Percentiles rank a stretch among this genome's conserved stretches.
Conservation (phyloP, 2,329 filamentous ascomycete genomes). For the Metarhizium album region DNA sequence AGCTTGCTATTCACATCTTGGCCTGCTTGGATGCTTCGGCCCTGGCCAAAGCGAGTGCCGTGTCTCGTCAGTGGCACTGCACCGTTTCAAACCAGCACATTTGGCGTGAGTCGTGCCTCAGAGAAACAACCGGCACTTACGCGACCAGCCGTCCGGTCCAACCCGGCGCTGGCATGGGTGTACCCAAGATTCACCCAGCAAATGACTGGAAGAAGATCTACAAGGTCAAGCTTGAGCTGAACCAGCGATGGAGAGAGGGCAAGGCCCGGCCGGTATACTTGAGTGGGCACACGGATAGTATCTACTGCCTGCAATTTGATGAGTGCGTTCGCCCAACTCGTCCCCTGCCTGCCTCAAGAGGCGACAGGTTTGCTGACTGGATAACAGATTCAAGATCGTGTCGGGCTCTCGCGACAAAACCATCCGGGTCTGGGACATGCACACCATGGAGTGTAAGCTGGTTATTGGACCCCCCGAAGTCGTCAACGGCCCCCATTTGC, state of each 20-base stretch:
- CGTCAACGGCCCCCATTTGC: constrained; percentile 39
- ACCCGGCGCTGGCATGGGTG: constrained; percentile 45
- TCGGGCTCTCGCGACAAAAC: constrained; percentile 93
- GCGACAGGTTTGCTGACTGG: constrained; percentile 3
- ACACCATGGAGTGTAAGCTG: constrained; percentile 72
- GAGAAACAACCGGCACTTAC: constrained; percentile 50
- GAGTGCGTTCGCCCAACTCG: constrained; percentile 50
- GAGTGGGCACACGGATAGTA: constrained; percentile 87
- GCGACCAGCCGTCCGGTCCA: constrained; percentile 43
- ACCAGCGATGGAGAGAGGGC: constrained; percentile 68
- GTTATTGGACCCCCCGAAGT: constrained; percentile 73
- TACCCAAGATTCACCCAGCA: constrained; percentile 43
- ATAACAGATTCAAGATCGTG: constrained; percentile 75
- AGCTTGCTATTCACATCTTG: constrained; percentile 49
- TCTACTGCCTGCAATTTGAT: constrained; percentile 97
- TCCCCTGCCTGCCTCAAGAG: neutral
- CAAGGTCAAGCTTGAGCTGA: constrained; percentile 62
- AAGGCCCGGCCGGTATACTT: constrained; percentile 77
- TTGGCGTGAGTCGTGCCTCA: constrained; percentile 52
- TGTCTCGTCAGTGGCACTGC: constrained; percentile 40
- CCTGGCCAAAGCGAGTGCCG: constrained; percentile 36
- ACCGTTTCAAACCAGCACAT: constrained; percentile 44
- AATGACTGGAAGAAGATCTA: constrained; percentile 86
- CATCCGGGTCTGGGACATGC: constrained; percentile 92
- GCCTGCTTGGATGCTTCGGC: constrained; percentile 43